Evolutionary conservation across 108 stramenopile genomes (phyloP), one percentile per base, ranked within the genome.

Genomic region (Fragilaria radians): DNA sequence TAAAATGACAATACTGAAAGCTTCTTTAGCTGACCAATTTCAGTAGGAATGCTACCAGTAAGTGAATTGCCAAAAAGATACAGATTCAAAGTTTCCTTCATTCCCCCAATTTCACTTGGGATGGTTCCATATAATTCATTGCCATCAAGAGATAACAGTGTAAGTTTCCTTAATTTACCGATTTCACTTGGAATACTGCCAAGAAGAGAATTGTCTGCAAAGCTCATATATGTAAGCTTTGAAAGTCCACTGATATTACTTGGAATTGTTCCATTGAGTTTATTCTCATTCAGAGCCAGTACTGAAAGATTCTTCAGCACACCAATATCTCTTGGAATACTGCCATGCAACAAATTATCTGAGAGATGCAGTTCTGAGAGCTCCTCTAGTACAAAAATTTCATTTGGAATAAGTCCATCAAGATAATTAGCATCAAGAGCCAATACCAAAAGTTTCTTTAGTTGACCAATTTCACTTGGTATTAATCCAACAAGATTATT

Each of bases 31-130:
- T 1, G 3, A 4, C 47, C 19, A 48, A 48, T 48, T 4, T 23
- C 47, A 2, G 47, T 1, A 53, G 52, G 52, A 23, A 53, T 27
- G 28, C 18, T 24, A 5, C 52, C 52, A 53, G 52, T 28, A 5
- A 53, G 9, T 3, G 52, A 53, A 53, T 53, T 53, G 25, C 52
- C 52, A 24, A 24, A 24, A 28, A 53, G 52, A 2, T 53, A 2
- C 25, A 53, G 18, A 4, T 22, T 62, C 58, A 79, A 73, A 27
- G 87, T 48, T 5, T 75, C 48, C 48, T 75, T 69, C 64, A 86
- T 63, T 32, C 68, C 73, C 0, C 82, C 82, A n/a, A 89, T 67
- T 42, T 86, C 79, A 0, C 70, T 61, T 7, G 85, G 85, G 3
- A 90, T 57, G 7, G 56, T 45, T 11, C 89, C 89, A 28, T 76